Conservation (phyloP, 192 early-diverging fungal species). For the Backusella australiensis region DNA sequence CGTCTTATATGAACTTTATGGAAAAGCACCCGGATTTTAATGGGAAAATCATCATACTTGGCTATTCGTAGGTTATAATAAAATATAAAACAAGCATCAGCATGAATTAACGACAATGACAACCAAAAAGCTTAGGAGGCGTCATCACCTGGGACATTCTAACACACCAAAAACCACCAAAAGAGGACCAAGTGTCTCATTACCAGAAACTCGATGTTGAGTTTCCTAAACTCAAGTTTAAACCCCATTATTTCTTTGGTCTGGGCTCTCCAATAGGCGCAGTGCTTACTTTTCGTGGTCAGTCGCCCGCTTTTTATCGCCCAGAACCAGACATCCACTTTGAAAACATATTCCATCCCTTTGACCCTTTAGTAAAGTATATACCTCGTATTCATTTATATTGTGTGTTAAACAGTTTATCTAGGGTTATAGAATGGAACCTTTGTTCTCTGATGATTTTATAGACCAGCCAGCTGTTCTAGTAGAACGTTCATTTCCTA, state of each 20-base stretch:
- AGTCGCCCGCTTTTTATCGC: conserved; percentile 47
- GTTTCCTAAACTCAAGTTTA: conserved; percentile 42
- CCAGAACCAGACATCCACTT: conserved; percentile 52
- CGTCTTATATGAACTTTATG: conserved; percentile 51
- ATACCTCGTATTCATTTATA: neutral
- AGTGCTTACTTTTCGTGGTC: conserved; percentile 61
- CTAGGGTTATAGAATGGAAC: conserved; percentile 67
- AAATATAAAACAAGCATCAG: neutral
- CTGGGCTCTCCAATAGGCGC: conserved; percentile 56
- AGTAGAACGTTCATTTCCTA: conserved; percentile 29
- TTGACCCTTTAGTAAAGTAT: conserved; percentile 56
- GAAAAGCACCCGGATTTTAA: conserved; percentile 56
- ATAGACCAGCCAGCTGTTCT: conserved; percentile 37
- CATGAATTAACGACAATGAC: neutral
- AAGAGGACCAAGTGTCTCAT: conserved; percentile 6
- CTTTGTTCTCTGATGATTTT: conserved; percentile 43
- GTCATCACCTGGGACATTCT: conserved; percentile 69
- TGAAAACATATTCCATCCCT: conserved; percentile 76
- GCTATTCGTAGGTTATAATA: conserved; percentile 46
- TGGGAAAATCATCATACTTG: conserved; percentile 59
- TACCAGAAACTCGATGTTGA: conserved; percentile 28
- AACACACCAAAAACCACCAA: conserved; percentile 31
- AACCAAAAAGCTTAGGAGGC: conserved; percentile 49
- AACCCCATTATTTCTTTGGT: conserved; percentile 47
- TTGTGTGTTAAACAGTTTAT: neutral